Conservation (phyloP, 192 early-diverging fungal species). For the Backusella sp. region DNA sequence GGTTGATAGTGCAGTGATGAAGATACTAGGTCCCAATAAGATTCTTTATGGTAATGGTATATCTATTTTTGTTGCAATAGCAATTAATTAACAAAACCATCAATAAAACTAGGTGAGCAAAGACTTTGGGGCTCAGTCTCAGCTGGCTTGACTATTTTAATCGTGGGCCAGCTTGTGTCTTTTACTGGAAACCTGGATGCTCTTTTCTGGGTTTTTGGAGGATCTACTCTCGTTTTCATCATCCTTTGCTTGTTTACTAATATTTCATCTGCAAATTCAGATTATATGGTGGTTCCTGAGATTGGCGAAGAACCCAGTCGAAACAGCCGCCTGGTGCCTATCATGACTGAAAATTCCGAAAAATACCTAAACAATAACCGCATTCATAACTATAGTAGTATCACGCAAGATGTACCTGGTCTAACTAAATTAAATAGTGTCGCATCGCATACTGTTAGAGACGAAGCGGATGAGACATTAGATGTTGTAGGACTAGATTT, state of each 20-base stretch:
- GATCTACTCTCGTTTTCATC: slow-evolving; percentile 14
- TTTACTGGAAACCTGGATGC: slow-evolving; percentile 14
- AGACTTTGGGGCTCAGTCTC: slow-evolving; percentile 37
- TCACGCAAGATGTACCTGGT: not conserved
- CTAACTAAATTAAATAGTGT: slow-evolving; percentile 20
- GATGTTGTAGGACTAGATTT: slow-evolving; percentile 20
- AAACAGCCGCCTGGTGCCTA: not conserved
- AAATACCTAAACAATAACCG: not conserved
- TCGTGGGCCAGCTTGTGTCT: slow-evolving; percentile 19
- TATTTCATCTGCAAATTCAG: not conserved
- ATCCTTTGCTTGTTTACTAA: slow-evolving; percentile 15
- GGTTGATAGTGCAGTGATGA: slow-evolving; percentile 41
- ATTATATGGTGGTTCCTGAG: not conserved
- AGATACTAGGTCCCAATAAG: slow-evolving; percentile 38
- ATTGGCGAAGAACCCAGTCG: not conserved
- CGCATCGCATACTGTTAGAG: slow-evolving; percentile 11
- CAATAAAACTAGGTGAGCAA: slow-evolving; percentile 23
- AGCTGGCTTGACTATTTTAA: slow-evolving; percentile 24
- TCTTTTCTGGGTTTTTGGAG: slow-evolving; percentile 34
- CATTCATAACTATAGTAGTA: not conserved
- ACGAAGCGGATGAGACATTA: slow-evolving; percentile 25
- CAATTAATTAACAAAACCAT: not conserved
- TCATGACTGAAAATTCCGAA: slow-evolving; percentile 1
- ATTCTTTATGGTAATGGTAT: slow-evolving; percentile 39
- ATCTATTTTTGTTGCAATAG: not conserved